These are phyloP conservation scores for Teratosphaeria gauchensis DNA, from an alignment of 2,329 filamentous ascomycete genomes.

Conservation along the genomic window DNA sequence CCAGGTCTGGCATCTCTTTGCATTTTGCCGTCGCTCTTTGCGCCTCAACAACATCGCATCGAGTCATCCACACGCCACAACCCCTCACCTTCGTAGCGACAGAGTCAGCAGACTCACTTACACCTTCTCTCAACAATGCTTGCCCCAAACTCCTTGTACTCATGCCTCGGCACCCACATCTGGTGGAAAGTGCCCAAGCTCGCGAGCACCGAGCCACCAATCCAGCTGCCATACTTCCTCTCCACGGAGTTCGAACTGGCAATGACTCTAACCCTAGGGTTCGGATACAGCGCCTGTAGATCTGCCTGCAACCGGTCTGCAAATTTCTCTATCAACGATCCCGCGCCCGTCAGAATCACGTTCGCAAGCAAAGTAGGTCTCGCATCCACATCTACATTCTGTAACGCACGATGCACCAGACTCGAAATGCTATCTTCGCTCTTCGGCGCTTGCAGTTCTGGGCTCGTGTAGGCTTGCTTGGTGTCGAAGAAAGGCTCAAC, in stretches of 20 bases:
- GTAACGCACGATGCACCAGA: conserved; percentile 67
- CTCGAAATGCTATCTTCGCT: conserved; percentile 68
- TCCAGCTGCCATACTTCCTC: conserved; percentile 87
- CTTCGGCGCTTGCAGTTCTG: conserved; percentile 45
- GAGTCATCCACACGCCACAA: too few relatives aligned
- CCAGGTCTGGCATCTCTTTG: background rate
- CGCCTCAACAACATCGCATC: too few relatives aligned
- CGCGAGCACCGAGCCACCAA: conserved; percentile 89
- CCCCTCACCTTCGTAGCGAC: too few relatives aligned
- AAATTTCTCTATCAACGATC: conserved; percentile 80
- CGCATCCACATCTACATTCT: conserved; percentile 79
- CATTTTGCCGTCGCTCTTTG: background rate
- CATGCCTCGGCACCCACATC: conserved; percentile 96
- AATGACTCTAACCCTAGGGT: conserved; percentile 77
- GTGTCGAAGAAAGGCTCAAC: conserved; percentile 89
- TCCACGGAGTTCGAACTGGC: conserved; percentile 80
- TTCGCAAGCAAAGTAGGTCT: conserved; percentile 75
- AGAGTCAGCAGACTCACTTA: conserved; percentile 48
- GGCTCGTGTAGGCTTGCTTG: conserved; percentile 54
- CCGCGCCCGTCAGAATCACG: conserved; percentile 85
- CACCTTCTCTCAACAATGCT: conserved; percentile 92
- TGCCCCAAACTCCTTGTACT: conserved; percentile 91
- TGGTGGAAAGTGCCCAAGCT: conserved; percentile 97
- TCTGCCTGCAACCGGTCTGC: conserved; percentile 83
- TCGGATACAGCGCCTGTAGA: conserved; percentile 70